Conservation (phyloP, 2,329 filamentous ascomycete genomes). For the Thermomyces lanuginosus region DNA sequence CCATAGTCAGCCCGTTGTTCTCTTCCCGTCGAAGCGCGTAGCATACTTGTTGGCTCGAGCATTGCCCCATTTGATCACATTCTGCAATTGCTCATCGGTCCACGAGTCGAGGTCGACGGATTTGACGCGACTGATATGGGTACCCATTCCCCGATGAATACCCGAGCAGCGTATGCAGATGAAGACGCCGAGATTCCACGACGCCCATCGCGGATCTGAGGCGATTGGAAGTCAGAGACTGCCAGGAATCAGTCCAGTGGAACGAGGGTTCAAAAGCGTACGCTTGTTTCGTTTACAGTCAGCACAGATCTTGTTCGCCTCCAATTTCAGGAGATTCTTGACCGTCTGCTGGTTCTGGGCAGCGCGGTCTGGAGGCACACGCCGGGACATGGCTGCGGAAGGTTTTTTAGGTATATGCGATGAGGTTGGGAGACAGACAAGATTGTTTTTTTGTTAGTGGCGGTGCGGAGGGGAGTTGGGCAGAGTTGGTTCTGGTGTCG, state of each 20-base stretch:
- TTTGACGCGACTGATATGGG: conserved; percentile 94
- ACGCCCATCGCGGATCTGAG: conserved; percentile 90
- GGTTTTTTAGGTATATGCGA: no score
- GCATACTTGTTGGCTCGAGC: conserved; percentile 77
- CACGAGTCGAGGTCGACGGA: conserved; percentile 95
- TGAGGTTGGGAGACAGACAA: no score
- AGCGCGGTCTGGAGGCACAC: conserved; percentile 63
- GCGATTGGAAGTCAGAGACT: conserved; percentile 5
- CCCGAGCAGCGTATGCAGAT: conserved; percentile 97
- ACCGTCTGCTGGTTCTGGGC: conserved; percentile 88
- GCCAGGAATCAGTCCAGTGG: conserved; percentile 1
- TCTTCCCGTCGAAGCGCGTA: no score
- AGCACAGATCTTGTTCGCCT: conserved; percentile 89
- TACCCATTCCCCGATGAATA: conserved; percentile 97
- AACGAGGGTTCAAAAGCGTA: conserved; percentile 28
- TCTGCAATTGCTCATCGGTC: conserved; percentile 96
- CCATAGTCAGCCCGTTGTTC: neutral
- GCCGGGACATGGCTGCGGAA: conserved; percentile 21
- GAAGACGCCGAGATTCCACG: conserved; percentile 96
- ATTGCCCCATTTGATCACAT: conserved; percentile 90
- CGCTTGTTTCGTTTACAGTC: conserved; percentile 99
- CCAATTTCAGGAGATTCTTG: conserved; percentile 86
- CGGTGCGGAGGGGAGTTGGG: no score
- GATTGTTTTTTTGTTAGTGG: no score
- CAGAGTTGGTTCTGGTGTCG: no score